A percentile compares a stretch with the other conserved stretches of the same genome.
Conservation (phyloP, 768 basidiomycete species). For the Psilocybe sp. region DNA sequence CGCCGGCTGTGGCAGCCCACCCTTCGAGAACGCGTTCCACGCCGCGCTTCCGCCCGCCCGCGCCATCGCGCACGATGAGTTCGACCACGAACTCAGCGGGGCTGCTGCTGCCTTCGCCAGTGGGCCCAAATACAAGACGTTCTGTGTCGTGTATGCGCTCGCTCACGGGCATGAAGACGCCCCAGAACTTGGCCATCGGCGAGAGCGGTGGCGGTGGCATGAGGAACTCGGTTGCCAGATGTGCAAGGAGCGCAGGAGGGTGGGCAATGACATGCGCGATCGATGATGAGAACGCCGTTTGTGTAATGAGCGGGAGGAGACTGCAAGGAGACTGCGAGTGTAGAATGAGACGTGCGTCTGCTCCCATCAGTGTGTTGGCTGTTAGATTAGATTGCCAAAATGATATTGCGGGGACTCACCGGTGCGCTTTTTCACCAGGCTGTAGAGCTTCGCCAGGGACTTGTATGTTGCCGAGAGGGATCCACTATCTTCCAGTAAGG, state of each 20-base stretch:
- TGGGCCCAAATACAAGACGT: conserved; percentile 54
- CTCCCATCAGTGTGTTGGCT: background rate
- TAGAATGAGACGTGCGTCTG: conserved; percentile 49
- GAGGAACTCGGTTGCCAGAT: conserved; percentile 70
- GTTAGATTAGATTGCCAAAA: background rate
- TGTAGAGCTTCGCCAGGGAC: conserved; percentile 47
- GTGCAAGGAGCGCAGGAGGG: conserved; percentile 63
- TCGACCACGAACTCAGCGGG: conserved; percentile 59
- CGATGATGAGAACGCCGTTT: conserved; percentile 62
- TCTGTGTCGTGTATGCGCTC: conserved; percentile 60
- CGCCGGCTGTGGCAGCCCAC: conserved; percentile 39
- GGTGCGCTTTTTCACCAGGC: conserved; percentile 41
- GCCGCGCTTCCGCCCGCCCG: conserved; percentile 42
- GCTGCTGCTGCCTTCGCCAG: conserved; percentile 47
- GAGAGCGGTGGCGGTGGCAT: conserved; percentile 67
- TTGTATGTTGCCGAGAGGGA: conserved; percentile 52
- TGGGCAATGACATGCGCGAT: conserved; percentile 66
- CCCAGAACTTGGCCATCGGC: conserved; percentile 74
- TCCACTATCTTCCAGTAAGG: conserved; percentile 54
- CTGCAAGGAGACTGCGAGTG: conserved; percentile 50
- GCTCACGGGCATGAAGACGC: conserved; percentile 67
- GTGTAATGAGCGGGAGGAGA: conserved; percentile 52
- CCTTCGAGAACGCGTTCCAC: conserved; percentile 65
- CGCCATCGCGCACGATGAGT: conserved; percentile 47
- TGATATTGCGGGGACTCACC: conserved; percentile 34